phyloP scores from a whole-genome alignment of 2,329 filamentous ascomycete species.

The Neopestalotiopsis clavispora region DNA sequence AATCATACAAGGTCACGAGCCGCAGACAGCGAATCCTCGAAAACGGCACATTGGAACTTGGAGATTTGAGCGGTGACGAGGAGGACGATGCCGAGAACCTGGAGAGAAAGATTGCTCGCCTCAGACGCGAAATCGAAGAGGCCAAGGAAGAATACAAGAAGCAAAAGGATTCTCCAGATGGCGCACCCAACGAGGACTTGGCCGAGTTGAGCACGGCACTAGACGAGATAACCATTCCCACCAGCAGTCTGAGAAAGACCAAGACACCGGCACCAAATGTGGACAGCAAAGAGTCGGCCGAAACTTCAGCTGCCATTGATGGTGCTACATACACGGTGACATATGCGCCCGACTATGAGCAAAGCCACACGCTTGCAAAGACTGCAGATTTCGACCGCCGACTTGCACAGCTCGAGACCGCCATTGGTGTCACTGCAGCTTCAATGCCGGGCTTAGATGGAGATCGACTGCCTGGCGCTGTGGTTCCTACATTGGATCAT shows the following conservation, averaged over 20 bases:
- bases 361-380: conserved; percentile 75
- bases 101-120: conserved; percentile 77
- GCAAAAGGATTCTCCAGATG: conserved; percentile 50
- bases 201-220: conserved; percentile 74
- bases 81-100: conserved; percentile 73
- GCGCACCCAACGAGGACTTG: conserved; percentile 57
- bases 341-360: conserved; percentile 67
- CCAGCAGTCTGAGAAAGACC: conserved; percentile 14
- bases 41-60: conserved; percentile 70
- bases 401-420: conserved; percentile 77
- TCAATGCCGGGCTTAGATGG: conserved; percentile 66
- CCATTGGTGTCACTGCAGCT: conserved; percentile 77
- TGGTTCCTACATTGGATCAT: conserved; percentile 80
- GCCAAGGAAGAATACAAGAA: conserved; percentile 60
- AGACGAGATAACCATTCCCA: conserved; percentile 61
- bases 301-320: conserved; percentile 25
- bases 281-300: background rate
- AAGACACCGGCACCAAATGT: background rate
- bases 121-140: conserved; percentile 71
- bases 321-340: conserved; percentile 66
- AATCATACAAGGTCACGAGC: conserved; percentile 79
- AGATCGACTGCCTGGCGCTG: conserved; percentile 65
- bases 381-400: conserved; percentile 88
- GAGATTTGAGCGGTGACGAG: conserved; percentile 69
- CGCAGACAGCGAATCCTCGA: conserved; percentile 67